These are phyloP conservation scores for Podila epigama DNA, from an alignment of 192 early-diverging fungal genomes.

Conservation along the genomic window DNA sequence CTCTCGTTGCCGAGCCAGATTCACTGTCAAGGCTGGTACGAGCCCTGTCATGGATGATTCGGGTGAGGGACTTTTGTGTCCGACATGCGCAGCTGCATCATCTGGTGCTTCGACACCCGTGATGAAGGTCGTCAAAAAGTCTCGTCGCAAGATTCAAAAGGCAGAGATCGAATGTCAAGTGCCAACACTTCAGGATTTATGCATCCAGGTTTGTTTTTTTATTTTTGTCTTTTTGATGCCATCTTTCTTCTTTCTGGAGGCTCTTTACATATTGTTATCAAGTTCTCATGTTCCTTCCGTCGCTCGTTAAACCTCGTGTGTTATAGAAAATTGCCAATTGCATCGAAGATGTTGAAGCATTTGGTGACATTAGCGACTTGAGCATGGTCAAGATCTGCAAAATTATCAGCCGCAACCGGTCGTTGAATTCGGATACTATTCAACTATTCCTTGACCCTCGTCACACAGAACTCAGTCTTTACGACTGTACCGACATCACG, in stretches of 20 bases:
- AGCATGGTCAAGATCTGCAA: conserved; percentile 77
- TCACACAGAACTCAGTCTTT: conserved; percentile 65
- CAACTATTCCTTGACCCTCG: conserved; percentile 74
- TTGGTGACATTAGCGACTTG: conserved; percentile 80
- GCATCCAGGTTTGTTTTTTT: conserved; percentile 55
- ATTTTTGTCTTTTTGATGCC: neutral
- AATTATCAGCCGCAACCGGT: conserved; percentile 80
- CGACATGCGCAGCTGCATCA: conserved; percentile 19
- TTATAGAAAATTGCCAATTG: conserved; percentile 73
- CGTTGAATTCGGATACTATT: conserved; percentile 68
- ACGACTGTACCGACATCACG: conserved; percentile 80
- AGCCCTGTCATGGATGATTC: conserved; percentile 29
- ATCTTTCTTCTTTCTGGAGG: neutral
- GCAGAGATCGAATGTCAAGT: conserved; percentile 61
- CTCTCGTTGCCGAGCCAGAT: conserved; percentile 51
- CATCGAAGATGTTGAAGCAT: conserved; percentile 82
- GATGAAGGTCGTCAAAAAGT: neutral
- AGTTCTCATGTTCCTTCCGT: no score
- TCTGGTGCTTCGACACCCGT: neutral
- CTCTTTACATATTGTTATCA: neutral
- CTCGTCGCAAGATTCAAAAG: conserved; percentile 32
- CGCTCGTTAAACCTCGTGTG: no score
- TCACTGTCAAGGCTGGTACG: conserved; percentile 42
- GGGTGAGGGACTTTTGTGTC: conserved; percentile 32
- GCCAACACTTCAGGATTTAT: conserved; percentile 69